phyloP scores from a whole-genome alignment of 1,139 yeast species.

The Yarrowia galli region DNA sequence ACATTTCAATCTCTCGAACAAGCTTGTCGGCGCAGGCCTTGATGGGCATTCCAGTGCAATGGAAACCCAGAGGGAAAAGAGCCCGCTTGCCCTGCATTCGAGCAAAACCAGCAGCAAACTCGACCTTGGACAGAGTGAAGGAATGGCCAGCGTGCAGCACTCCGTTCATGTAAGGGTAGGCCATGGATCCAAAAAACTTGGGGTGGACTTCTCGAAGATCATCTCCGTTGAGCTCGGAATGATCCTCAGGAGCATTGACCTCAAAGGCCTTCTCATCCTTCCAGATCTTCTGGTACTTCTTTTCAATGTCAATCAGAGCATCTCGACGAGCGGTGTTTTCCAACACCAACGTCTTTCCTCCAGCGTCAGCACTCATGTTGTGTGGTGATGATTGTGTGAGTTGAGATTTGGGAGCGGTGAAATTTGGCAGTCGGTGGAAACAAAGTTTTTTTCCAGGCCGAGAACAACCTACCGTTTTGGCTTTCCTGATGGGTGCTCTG shows the following conservation, averaged over 20 bases:
- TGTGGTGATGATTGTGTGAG: neutral
- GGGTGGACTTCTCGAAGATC: slow-evolving; percentile 82
- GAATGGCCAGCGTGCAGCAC: slow-evolving; percentile 97
- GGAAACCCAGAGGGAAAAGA: slow-evolving; percentile 95
- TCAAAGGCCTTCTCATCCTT: slow-evolving; percentile 83
- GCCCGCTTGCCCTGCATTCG: slow-evolving; percentile 95
- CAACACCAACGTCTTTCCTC: slow-evolving; percentile 29
- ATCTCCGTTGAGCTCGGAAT: slow-evolving; percentile 69
- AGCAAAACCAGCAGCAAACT: slow-evolving; percentile 92
- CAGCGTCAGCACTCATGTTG: slow-evolving; percentile 34
- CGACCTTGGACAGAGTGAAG: slow-evolving; percentile 93
- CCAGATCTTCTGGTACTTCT: slow-evolving; percentile 89
- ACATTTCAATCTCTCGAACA: slow-evolving; percentile 87
- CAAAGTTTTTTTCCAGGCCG: neutral
- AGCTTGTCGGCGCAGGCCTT: slow-evolving; percentile 95
- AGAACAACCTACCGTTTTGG: neutral
- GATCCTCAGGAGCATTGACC: slow-evolving; percentile 81
- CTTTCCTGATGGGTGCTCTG: neutral
- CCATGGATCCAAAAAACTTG: slow-evolving; percentile 92
- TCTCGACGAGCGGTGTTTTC: slow-evolving; percentile 85
- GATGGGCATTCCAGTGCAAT: slow-evolving; percentile 99
- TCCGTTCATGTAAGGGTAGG: slow-evolving; percentile 99
- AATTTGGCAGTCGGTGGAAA: neutral
- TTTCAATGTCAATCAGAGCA: slow-evolving; percentile 85
- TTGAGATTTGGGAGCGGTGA: neutral